Conservation (phyloP, 2,329 filamentous ascomycete species). For the Clarireedia monteithiana region DNA sequence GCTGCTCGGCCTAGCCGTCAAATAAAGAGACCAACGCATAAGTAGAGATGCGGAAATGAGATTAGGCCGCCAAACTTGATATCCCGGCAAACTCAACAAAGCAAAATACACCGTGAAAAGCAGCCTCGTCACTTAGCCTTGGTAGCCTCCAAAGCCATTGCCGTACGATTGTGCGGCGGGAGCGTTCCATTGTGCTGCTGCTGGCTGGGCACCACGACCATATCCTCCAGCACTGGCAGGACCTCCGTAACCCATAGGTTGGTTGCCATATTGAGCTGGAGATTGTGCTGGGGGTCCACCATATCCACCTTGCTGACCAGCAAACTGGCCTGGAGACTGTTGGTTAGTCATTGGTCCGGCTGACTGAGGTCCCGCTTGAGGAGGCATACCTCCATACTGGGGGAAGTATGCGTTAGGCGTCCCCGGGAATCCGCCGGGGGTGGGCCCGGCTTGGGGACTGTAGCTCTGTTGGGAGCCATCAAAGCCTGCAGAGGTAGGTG, state of each 20-base stretch:
- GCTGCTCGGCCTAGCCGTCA: slow-evolving; percentile 22
- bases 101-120: slow-evolving; percentile 12
- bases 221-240: slow-evolving; percentile 76
- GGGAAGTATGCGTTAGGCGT: slow-evolving; percentile 81
- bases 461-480: slow-evolving; percentile 66
- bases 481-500: slow-evolving; percentile 69
- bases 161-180: slow-evolving; percentile 52
- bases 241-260: slow-evolving; percentile 64
- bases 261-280: slow-evolving; percentile 54
- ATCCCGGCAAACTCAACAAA: slow-evolving; percentile 20
- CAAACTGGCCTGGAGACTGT: slow-evolving; percentile 39
- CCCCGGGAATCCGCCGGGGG: slow-evolving; percentile 62
- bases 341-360: slow-evolving; percentile 32
- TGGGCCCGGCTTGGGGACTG: slow-evolving; percentile 67
- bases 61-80: slow-evolving; percentile 20
- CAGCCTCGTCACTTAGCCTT: slow-evolving; percentile 38
- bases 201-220: slow-evolving; percentile 58
- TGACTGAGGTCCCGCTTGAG: slow-evolving; percentile 30
- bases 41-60: slow-evolving; percentile 20
- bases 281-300: slow-evolving; percentile 54
- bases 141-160: slow-evolving; percentile 56
- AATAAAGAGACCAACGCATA: slow-evolving; percentile 15
- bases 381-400: slow-evolving; percentile 71
- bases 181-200: slow-evolving; percentile 36
- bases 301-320: slow-evolving; percentile 61